Percentiles rank a stretch among this genome's conserved stretches.
These are phyloP conservation scores for Endogone sp. DNA, from an alignment of 192 early-diverging fungal genomes.

Conservation along the genomic window DNA sequence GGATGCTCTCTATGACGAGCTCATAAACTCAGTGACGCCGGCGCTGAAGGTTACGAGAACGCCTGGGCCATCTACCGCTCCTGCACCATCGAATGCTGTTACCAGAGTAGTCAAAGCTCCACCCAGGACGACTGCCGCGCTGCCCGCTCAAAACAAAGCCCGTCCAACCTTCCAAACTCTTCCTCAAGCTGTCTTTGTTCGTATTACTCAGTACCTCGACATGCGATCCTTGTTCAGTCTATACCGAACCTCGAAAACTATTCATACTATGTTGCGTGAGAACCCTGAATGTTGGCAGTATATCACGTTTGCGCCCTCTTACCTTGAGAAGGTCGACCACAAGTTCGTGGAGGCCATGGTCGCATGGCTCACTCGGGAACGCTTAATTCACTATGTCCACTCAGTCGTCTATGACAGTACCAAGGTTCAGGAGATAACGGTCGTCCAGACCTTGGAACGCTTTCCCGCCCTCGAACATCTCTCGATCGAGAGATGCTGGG, in stretches of 20 bases:
- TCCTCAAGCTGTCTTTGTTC: neutral
- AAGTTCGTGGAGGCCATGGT: slow-evolving; percentile 2
- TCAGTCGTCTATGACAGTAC: slow-evolving; percentile 7
- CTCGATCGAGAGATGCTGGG: slow-evolving; percentile 7
- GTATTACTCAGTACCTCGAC: slow-evolving; percentile 5
- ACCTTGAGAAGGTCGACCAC: slow-evolving; percentile 11
- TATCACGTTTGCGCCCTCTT: neutral
- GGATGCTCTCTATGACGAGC: too few species aligned
- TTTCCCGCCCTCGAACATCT: slow-evolving; percentile 6
- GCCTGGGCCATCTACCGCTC: too few species aligned
- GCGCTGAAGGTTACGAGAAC: too few species aligned
- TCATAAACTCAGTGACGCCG: too few species aligned
- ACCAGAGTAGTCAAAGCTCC: too few species aligned
- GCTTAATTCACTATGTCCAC: slow-evolving; percentile 1
- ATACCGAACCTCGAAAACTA: neutral
- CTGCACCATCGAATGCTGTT: too few species aligned
- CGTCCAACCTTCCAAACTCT: neutral
- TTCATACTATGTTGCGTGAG: neutral
- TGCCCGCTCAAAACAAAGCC: too few species aligned
- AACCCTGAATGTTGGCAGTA: slow-evolving; percentile 5
- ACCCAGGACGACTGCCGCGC: too few species aligned
- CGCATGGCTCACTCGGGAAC: slow-evolving; percentile 1
- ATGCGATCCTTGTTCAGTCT: slow-evolving; percentile 5
- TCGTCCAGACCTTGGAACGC: slow-evolving; percentile 12
- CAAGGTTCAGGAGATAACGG: slow-evolving; percentile 11